A percentile compares a stretch with the other conserved stretches of the same genome.
Evolutionary conservation across 257 asterid genomes (phyloP).

Genomic region (Solanum medicagineum): DNA sequence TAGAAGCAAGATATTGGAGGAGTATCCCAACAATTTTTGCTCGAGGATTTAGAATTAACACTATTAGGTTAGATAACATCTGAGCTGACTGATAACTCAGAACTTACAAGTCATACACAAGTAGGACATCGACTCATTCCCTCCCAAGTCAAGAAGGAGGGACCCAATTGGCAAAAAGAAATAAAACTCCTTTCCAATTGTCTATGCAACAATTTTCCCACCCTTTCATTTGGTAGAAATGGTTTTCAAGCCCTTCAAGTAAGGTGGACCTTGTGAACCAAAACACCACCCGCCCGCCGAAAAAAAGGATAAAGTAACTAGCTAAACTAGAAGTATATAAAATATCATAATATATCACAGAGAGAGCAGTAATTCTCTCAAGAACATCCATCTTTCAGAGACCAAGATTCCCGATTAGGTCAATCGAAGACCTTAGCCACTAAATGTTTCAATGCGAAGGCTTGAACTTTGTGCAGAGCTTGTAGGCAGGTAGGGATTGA

Average conservation of each 20-base stretch:
- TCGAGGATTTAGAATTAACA: not conserved
- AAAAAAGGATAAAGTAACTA: not conserved
- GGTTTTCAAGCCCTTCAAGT: not conserved
- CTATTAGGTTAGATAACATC: not conserved
- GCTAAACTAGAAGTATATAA: not conserved
- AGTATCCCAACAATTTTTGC: not conserved
- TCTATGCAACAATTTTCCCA: not conserved
- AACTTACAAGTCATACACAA: not conserved
- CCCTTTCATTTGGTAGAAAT: not conserved
- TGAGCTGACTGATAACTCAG: not conserved
- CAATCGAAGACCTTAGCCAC: not conserved
- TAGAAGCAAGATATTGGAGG: not conserved
- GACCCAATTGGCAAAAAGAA: not conserved
- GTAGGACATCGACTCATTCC: not conserved
- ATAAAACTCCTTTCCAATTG: not conserved
- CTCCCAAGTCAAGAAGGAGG: not conserved
- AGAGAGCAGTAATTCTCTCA: not conserved
- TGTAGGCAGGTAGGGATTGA: not conserved
- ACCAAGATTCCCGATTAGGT: not conserved
- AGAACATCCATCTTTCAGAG: not conserved
- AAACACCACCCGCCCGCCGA: not conserved
- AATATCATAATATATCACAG: not conserved
- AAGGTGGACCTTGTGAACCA: not conserved
- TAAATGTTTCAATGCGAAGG: not conserved
- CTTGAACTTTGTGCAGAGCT: not conserved